Conservation (phyloP, 1,284 basidiomycete genomes). For the Cystobasidiaceae sp. region DNA sequence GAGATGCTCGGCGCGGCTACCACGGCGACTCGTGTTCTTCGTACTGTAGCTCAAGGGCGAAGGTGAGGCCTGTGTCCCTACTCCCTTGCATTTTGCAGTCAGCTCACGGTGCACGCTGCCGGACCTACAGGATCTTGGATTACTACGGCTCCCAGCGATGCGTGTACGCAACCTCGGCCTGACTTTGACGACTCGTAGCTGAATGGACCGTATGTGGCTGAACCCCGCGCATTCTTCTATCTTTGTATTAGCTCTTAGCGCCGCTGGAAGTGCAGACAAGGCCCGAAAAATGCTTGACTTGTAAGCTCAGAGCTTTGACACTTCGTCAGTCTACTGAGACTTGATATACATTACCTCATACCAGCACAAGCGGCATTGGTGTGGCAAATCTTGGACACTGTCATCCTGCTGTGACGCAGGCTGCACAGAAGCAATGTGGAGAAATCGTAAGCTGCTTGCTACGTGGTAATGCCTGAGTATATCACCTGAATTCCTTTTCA, state of each 20-base stretch:
- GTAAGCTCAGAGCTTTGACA: background rate
- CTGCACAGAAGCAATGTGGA: constrained; percentile 78
- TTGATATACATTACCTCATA: constrained; percentile 39
- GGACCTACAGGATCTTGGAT: constrained; percentile 26
- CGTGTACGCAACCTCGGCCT: constrained; percentile 61
- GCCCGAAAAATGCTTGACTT: constrained; percentile 48
- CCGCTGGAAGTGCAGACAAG: background rate
- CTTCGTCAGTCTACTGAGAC: too few species aligned
- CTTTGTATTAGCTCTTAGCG: background rate
- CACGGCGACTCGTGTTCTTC: background rate
- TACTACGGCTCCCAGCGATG: constrained; percentile 21
- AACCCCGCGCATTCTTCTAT: background rate
- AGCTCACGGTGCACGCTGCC: too few species aligned
- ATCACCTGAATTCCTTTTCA: constrained; percentile 9
- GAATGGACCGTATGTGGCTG: background rate
- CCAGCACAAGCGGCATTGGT: constrained; percentile 72
- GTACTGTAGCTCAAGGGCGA: constrained; percentile 55
- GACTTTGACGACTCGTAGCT: too few species aligned
- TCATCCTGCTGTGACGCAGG: constrained; percentile 76
- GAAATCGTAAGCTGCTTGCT: constrained; percentile 67
- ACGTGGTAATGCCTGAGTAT: background rate
- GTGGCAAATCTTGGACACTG: constrained; percentile 77
- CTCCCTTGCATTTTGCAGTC: too few species aligned
- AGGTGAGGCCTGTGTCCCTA: constrained; percentile 48
- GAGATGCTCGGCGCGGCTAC: background rate